Evolutionary conservation across 2,329 filamentous ascomycete species (phyloP).

Genomic region (Simplicillium aogashimaense): DNA sequence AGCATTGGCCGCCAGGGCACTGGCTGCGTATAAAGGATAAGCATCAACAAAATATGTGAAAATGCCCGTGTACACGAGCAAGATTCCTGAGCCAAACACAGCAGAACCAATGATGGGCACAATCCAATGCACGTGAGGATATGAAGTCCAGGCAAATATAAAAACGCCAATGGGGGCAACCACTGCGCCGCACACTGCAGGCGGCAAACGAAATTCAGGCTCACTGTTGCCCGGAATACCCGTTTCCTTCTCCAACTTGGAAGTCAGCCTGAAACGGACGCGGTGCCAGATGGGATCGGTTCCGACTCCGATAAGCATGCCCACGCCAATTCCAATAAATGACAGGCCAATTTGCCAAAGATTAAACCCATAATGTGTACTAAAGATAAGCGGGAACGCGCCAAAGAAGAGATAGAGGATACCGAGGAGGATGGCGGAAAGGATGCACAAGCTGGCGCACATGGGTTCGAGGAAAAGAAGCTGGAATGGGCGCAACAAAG

Average conservation of each 20-base stretch:
- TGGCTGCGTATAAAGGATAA: constrained; percentile 66
- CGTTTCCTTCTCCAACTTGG: constrained; percentile 38
- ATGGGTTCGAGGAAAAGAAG: constrained; percentile 76
- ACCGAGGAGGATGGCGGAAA: constrained; percentile 76
- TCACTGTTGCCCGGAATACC: constrained; percentile 52
- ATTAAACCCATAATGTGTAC: constrained; percentile 62
- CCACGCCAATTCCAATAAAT: constrained; percentile 62
- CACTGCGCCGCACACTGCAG: constrained; percentile 63
- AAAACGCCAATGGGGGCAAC: constrained; percentile 76
- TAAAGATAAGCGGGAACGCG: constrained; percentile 74
- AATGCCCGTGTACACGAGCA: constrained; percentile 73
- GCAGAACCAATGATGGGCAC: constrained; percentile 62
- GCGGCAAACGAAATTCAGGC: constrained; percentile 78
- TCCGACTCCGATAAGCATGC: constrained; percentile 54
- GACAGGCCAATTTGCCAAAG: constrained; percentile 71
- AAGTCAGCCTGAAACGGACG: constrained; percentile 48
- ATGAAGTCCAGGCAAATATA: constrained; percentile 82
- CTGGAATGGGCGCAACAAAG: constrained; percentile 63
- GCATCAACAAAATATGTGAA: constrained; percentile 84
- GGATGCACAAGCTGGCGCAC: constrained; percentile 71
- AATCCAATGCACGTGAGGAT: constrained; percentile 64
- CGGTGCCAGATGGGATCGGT: constrained; percentile 58
- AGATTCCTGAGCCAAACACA: constrained; percentile 61
- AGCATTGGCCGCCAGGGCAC: constrained; percentile 73
- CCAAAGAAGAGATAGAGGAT: constrained; percentile 88